Evolutionary conservation across 768 basidiomycete genomes (phyloP).

Genomic region (Rhodotorula toruloides): DNA sequence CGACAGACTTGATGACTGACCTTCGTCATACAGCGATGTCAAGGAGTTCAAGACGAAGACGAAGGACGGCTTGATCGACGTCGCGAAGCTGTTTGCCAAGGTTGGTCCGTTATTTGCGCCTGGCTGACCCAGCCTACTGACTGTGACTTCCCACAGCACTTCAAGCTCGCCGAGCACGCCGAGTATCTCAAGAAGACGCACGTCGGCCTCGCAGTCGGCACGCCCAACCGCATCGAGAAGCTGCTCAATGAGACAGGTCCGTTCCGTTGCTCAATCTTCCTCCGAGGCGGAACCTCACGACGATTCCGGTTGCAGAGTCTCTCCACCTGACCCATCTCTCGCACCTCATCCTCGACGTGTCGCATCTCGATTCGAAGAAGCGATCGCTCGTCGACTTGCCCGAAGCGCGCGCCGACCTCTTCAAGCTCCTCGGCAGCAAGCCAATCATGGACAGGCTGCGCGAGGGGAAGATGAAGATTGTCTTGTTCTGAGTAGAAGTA

Average conservation of each 20-base stretch:
- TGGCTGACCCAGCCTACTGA: too few relatives aligned
- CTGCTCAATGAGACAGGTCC: slow-evolving; percentile 52
- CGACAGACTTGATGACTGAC: neutral
- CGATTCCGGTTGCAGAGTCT: slow-evolving; percentile 61
- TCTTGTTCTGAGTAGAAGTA: slow-evolving; percentile 60
- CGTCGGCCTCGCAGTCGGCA: slow-evolving; percentile 82
- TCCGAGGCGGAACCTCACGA: neutral
- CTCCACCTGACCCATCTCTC: slow-evolving; percentile 67
- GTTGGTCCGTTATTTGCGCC: slow-evolving; percentile 6
- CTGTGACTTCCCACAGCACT: slow-evolving; percentile 58
- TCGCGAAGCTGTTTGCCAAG: slow-evolving; percentile 91
- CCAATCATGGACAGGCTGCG: slow-evolving; percentile 42
- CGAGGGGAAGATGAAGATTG: slow-evolving; percentile 71
- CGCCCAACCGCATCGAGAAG: slow-evolving; percentile 84
- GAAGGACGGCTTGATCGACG: slow-evolving; percentile 71
- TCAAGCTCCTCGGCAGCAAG: slow-evolving; percentile 61
- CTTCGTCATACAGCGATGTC: slow-evolving; percentile 37
- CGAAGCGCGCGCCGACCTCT: slow-evolving; percentile 71
- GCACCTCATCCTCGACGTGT: slow-evolving; percentile 75
- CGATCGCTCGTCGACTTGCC: slow-evolving; percentile 72
- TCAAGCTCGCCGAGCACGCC: slow-evolving; percentile 83
- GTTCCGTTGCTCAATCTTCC: slow-evolving; percentile 16
- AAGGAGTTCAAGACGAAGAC: slow-evolving; percentile 42
- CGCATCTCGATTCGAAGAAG: slow-evolving; percentile 69
- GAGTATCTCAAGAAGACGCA: slow-evolving; percentile 77